Evolutionary conservation across 1,139 yeast genomes (phyloP), one percentile per base, ranked within the genome.

Genomic region (Torulaspora pretoriensis): DNA sequence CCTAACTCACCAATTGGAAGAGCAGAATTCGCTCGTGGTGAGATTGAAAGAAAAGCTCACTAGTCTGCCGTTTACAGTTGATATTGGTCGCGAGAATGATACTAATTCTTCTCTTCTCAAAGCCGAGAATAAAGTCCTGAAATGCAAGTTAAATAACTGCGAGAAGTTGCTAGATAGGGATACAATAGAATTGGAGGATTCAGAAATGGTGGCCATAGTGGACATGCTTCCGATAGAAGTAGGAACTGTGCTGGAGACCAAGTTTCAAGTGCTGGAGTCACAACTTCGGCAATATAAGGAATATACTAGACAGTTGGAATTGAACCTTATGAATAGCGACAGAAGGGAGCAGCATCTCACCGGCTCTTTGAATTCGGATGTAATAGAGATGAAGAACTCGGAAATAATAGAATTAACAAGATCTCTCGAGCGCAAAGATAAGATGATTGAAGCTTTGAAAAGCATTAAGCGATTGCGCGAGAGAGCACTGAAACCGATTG

Each of bases 381-480:
- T 50, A 89, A 80, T 33, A 32, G 38, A 23, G 9, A 33, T 23
- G 19, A 40, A 40, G 17, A 23, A 40, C n/a, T 22, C 31, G 42
- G 95, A 86, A 60, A 78, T 88, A 8, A 61, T 69, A 40, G 87
- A 81, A 45, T 69, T 89, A 55, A 75, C 75, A 56, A 83, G 78
- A 48, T 71, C 76, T 40, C 65, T 86, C 42, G 74, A 75, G 43
- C 77, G 78, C 54, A 89, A 88, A 62, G 95, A 88, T 55, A 81
- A 82, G 41, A 81, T 89, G 51, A 86, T 89, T 46, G 77, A 77
- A 51, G 89, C 94, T 8, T 69, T 89, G 39, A 79, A 81, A 35
- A 77, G 81, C 45, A 76, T 83, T 1, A 71, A 77, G 30, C 70
- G 78, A 51, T 66, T 78, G 40, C 69, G 84, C 29, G 72, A 68